These are phyloP conservation scores for Coemansia sp. DNA, from an alignment of 192 early-diverging fungal genomes.

Conservation along the genomic window DNA sequence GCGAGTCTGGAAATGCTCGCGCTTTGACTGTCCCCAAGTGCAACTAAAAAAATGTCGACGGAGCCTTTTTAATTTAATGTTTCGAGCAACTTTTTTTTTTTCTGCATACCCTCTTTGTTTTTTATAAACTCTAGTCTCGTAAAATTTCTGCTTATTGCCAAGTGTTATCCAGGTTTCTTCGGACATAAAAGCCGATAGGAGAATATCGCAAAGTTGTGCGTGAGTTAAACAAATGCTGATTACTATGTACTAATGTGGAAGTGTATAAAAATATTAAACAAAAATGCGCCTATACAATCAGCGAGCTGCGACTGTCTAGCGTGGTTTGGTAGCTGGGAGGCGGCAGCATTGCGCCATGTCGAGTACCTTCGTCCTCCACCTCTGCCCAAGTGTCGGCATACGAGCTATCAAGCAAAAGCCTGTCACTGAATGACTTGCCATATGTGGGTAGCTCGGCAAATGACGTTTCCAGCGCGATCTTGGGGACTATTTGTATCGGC, in stretches of 20 bases:
- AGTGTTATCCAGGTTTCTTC: neutral
- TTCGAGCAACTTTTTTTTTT: neutral
- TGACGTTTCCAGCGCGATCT: slow-evolving; percentile 12
- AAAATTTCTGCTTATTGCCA: too few relatives aligned
- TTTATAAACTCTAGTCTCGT: neutral
- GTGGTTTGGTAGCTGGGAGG: slow-evolving; percentile 29
- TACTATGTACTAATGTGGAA: slow-evolving; percentile 2
- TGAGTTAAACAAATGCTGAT: neutral
- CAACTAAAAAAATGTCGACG: slow-evolving; percentile 17
- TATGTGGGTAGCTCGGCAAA: slow-evolving; percentile 42
- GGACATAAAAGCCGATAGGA: neutral
- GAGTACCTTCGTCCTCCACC: neutral
- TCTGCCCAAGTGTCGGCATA: neutral
- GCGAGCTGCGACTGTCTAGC: neutral
- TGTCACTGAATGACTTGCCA: slow-evolving; percentile 19
- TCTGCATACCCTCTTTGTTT: neutral
- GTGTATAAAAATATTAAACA: neutral
- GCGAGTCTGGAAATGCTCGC: slow-evolving; percentile 15
- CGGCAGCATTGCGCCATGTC: neutral
- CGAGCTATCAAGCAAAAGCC: slow-evolving; percentile 23
- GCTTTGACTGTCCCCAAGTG: slow-evolving; percentile 40
- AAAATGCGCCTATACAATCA: neutral
- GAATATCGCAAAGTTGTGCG: neutral
- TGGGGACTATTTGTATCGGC: slow-evolving; percentile 26
- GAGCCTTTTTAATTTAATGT: neutral